Base-by-base conservation (phyloP, 2,329 filamentous ascomycete species). In the Verticillium alfalfae region DNA sequence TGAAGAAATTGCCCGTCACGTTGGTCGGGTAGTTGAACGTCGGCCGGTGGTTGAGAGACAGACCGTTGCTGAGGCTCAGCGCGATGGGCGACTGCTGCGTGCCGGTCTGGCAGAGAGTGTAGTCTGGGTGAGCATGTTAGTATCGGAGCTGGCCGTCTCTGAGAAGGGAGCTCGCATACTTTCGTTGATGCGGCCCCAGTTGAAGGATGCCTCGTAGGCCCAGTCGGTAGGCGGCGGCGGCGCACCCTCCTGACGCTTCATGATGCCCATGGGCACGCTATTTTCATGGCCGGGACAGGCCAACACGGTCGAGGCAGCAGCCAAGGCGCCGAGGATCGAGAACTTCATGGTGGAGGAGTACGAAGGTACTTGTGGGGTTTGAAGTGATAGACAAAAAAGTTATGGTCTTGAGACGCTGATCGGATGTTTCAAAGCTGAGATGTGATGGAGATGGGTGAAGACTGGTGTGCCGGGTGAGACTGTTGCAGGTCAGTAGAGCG, bases 31-130 rank as follows among this genome's bases (percentile, higher is more conserved):
- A 81, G 65, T 76, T 71, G 70, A 83, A 82, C 16, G 56, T 67
- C 5, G 78, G 73, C 2, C 69, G 69, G 66, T 81, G 79, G 34
- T 70, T 71, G 22, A 68, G 64, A 2, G 78, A 73, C 5, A 80
- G 71, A 8, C 78, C 78, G 60, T 76, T 70, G 26, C 70, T 67
- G 36, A 77, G 69, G 9, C 67, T 70, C 8, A 83, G 74, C 0
- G 73, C 70, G 59, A 84, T 83, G 7, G 81, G 81, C 0, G 79
- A 78, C 67, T 83, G 81, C 61, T 80, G 76, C 1, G 78, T 81
- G 39, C 81, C 80, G 16, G 75, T 79, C 64, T 82, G 80, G 71
- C 81, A 83, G 22, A 76, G 69, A 18, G 54, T 60, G 39, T 65
- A 65, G 49, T 64, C 63, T 65, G 45, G 45, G 39, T 49, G 31